Base-by-base conservation (phyloP, 805 yeast species). In the Wickerhamiella occidentalis region DNA sequence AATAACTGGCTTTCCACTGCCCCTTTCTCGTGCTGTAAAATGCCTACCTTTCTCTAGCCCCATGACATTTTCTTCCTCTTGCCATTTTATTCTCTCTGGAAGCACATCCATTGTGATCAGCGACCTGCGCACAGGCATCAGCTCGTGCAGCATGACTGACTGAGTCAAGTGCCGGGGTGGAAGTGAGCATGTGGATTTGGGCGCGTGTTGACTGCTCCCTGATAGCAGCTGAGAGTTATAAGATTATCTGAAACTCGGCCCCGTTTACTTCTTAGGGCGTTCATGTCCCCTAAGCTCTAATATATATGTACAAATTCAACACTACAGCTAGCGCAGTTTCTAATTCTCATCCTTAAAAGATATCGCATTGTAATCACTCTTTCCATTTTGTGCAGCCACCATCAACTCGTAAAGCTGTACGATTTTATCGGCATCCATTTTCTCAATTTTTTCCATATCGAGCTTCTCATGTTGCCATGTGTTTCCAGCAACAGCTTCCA, bases 361-460 rank as follows among this genome's bases (percentile, higher is more conserved):
- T 15, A 58, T 56, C 29, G 61, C 63, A n/a, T 63, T 62, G 51
- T 68, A 67, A 36, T 64, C 71, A 26, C 66, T 59, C 28, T 60
- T 53, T 15, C 30, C 30, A 9, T 40, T 22, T 52, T 66, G 65
- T 22, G 73, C 68, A 1, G 73, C 70, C 46, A 67, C 67, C 73
- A 69, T 69, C 43, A 69, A 63, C 54, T 69, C 74, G 54, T 69
- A 69, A 15, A 69, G 62, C 67, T 90, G 98, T 6, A 79, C 78
- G 48, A 87, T 72, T 67, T 92, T 97, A 56, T 92, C 96, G 6
- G 92, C 90, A 22, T 83, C 78, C 88, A 92, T 77, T 63, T 84
- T 85, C 46, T 80, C 84, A 54, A 92, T 69, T 48, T 81, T 80
- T 29, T 70, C 71, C 54, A 76, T 68, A 18, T 80, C 79, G 61